Percentiles rank a stretch among this genome's conserved stretches.
phyloP scores from a whole-genome alignment of 1,284 basidiomycete genomes.

The Coniferiporia weirii region DNA sequence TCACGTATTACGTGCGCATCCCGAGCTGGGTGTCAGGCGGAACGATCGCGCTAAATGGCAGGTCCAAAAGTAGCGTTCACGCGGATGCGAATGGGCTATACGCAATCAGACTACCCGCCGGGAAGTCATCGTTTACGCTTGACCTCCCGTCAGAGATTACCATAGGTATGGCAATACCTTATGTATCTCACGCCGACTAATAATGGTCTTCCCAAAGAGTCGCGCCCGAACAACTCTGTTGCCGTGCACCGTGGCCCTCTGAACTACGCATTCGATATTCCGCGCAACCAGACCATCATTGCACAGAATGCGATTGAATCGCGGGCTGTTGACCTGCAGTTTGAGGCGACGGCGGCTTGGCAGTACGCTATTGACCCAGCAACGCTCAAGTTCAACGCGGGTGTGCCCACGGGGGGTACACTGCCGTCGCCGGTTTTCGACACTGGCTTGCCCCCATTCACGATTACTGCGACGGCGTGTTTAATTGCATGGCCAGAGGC shows the following conservation, averaged over 20 bases:
- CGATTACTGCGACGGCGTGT: constrained; percentile 47
- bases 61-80: constrained; percentile 28
- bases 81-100: constrained; percentile 44
- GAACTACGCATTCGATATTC: constrained; percentile 51
- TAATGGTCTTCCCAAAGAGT: constrained; percentile 31
- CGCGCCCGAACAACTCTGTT: constrained; percentile 46
- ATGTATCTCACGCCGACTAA: not conserved
- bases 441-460: constrained; percentile 44
- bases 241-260: constrained; percentile 53
- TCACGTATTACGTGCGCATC: constrained; percentile 52
- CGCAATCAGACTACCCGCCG: constrained; percentile 37
- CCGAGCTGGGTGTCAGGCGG: constrained; percentile 50
- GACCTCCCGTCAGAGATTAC: constrained; percentile 46
- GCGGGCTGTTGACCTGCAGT: constrained; percentile 48
- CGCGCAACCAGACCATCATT: constrained; percentile 39
- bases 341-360: constrained; percentile 45
- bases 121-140: constrained; percentile 42
- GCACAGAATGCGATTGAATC: constrained; percentile 40
- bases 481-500: constrained; percentile 44
- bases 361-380: constrained; percentile 52
- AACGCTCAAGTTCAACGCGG: constrained; percentile 43
- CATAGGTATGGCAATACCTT: constrained; percentile 31
- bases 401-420: constrained; percentile 31
- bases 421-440: constrained; percentile 54
- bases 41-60: constrained; percentile 45